A percentile compares a stretch with the other conserved stretches of the same genome.
Conservation (phyloP, 306 rosid genomes). For the Rosa persica region DNA sequence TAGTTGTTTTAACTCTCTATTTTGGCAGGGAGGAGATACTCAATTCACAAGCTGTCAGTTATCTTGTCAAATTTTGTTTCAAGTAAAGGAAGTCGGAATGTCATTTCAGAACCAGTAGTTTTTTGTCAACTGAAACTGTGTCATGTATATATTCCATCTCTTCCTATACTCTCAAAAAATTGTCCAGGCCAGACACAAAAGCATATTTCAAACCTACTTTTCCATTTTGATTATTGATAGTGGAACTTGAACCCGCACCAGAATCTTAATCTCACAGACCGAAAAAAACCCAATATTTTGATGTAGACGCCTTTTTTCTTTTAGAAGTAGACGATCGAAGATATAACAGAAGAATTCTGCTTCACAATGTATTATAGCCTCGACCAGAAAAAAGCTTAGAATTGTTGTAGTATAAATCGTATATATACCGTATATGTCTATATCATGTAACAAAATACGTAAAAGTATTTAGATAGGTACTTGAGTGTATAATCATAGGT, state of each 20-base stretch:
- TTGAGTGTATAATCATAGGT: no score
- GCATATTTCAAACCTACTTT: not conserved
- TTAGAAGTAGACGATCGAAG: no score
- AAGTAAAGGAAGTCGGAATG: not conserved
- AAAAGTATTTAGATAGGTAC: no score
- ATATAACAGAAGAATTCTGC: not conserved
- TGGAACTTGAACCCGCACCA: not conserved
- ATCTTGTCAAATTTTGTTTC: not conserved
- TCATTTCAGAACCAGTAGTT: not conserved
- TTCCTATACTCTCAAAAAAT: not conserved
- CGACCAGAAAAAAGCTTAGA: not conserved
- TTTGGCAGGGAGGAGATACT: not conserved
- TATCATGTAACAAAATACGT: no score
- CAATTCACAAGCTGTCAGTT: not conserved
- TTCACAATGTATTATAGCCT: not conserved
- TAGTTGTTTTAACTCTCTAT: not conserved
- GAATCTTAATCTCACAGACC: constrained; percentile 2
- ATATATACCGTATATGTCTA: no score
- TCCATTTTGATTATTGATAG: not conserved
- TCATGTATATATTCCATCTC: not conserved
- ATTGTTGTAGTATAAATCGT: no score
- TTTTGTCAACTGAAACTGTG: no score
- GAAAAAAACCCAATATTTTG: constrained; percentile 1
- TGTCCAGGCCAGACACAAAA: not conserved
- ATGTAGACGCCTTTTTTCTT: not conserved